These are phyloP conservation scores for Tetrahymena malaccensis DNA, from an alignment of 73 alveolate species.

Conservation along the genomic window DNA sequence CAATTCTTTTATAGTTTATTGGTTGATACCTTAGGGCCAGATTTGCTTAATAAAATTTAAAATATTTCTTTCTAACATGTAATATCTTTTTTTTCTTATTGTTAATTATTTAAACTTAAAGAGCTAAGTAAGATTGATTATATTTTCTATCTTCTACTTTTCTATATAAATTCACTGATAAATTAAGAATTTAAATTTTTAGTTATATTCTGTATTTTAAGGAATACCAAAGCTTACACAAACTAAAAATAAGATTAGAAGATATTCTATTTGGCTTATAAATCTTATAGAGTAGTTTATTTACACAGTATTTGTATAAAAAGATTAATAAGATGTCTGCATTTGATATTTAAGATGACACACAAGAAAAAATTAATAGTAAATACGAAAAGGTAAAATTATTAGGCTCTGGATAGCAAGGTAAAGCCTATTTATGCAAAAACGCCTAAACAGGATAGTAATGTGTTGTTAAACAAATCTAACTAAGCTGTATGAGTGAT, in stretches of 20 bases:
- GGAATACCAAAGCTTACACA: not conserved
- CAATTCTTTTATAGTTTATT: not conserved
- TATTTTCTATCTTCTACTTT: not conserved
- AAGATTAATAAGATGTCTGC: not conserved
- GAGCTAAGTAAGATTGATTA: not conserved
- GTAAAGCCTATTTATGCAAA: not conserved
- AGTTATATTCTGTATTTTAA: not conserved
- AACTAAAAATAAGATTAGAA: too few relatives aligned
- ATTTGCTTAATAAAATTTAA: not conserved
- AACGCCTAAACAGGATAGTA: not conserved
- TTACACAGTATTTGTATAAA: too few relatives aligned
- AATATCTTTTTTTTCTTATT: too few relatives aligned
- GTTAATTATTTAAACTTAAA: too few relatives aligned
- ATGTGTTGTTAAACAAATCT: not conserved
- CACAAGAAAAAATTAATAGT: not conserved
- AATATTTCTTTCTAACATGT: not conserved
- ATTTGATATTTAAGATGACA: not conserved
- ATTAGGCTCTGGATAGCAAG: not conserved
- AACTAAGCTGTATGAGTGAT: not conserved
- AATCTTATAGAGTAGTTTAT: not conserved
- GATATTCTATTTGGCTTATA: too few relatives aligned
- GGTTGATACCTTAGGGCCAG: not conserved
- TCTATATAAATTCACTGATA: not conserved
- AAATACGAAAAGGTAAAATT: not conserved
- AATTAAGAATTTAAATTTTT: too few relatives aligned